phyloP scores from a whole-genome alignment of 768 basidiomycete genomes.

The Suillus luteus region DNA sequence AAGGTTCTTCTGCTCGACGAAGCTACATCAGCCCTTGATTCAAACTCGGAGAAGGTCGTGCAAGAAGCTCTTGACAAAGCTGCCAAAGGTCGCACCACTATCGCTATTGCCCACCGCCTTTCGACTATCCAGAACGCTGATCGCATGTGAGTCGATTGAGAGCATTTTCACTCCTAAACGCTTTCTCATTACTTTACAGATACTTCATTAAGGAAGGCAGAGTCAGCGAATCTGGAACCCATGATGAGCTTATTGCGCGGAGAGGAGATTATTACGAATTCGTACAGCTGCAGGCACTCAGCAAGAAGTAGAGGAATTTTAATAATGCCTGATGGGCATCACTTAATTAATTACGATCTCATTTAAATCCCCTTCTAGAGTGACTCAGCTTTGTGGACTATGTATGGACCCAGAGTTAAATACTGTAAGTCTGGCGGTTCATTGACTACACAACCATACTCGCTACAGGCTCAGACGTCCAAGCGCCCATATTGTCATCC shows the following conservation, averaged over 20 bases:
- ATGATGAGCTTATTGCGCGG: slow-evolving; percentile 72
- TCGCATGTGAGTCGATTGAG: slow-evolving; percentile 62
- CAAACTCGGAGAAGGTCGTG: slow-evolving; percentile 91
- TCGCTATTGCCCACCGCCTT: slow-evolving; percentile 93
- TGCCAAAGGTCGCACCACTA: slow-evolving; percentile 88
- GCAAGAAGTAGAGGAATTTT: slow-evolving; percentile 33
- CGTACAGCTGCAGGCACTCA: slow-evolving; percentile 80
- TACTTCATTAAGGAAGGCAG: slow-evolving; percentile 89
- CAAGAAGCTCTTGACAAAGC: slow-evolving; percentile 93
- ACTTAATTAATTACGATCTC: background rate
- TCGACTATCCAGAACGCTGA: slow-evolving; percentile 95
- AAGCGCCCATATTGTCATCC: too few species aligned
- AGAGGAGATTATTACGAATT: slow-evolving; percentile 80
- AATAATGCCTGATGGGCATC: background rate
- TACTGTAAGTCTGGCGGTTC: background rate
- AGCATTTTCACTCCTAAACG: background rate
- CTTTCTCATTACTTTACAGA: slow-evolving; percentile 38
- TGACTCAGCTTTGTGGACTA: background rate
- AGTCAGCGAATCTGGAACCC: slow-evolving; percentile 85
- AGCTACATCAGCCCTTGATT: slow-evolving; percentile 90
- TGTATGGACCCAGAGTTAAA: background rate
- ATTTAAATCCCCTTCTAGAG: background rate
- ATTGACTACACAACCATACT: background rate
- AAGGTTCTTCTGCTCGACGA: slow-evolving; percentile 88
- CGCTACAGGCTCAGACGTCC: background rate